Conservation (phyloP, 306 rosid genomes). For the Vicia sativa region DNA sequence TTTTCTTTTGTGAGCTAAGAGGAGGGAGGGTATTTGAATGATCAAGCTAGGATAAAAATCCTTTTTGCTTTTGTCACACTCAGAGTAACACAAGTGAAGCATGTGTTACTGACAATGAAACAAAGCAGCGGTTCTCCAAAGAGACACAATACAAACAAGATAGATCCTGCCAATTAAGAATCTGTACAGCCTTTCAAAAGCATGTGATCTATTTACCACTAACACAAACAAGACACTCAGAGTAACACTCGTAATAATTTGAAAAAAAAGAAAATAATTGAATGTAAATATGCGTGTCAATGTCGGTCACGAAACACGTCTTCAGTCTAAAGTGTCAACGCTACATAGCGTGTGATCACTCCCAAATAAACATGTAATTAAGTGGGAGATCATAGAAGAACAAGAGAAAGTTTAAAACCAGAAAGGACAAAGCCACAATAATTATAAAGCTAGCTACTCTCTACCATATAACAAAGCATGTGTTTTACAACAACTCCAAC, state of each 20-base stretch:
- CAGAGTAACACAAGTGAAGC: slow-evolving; percentile 35
- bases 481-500: slow-evolving; percentile 41
- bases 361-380: slow-evolving; percentile 45
- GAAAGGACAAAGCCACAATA: slow-evolving; percentile 49
- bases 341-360: slow-evolving; percentile 42
- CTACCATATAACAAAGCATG: slow-evolving; percentile 52
- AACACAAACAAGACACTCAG: not conserved
- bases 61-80: slow-evolving; percentile 41
- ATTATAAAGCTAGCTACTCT: slow-evolving; percentile 34
- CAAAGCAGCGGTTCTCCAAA: slow-evolving; percentile 45
- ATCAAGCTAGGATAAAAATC: slow-evolving; percentile 32
- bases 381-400: slow-evolving; percentile 44
- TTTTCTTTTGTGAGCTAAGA: slow-evolving; percentile 34
- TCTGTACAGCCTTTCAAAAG: slow-evolving; percentile 46
- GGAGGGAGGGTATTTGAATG: slow-evolving; percentile 45
- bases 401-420: slow-evolving; percentile 43
- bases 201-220: slow-evolving; percentile 43
- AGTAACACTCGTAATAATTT: not conserved
- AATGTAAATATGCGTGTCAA: not conserved
- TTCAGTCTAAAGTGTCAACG: not conserved
- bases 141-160: slow-evolving; percentile 45
- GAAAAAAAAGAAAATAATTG: not conserved
- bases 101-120: slow-evolving; percentile 42
- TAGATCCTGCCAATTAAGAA: slow-evolving; percentile 48
- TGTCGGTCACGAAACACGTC: not conserved